Base-by-base conservation (phyloP, 345 rosid genomes). In the Dipteronia dyeriana region DNA sequence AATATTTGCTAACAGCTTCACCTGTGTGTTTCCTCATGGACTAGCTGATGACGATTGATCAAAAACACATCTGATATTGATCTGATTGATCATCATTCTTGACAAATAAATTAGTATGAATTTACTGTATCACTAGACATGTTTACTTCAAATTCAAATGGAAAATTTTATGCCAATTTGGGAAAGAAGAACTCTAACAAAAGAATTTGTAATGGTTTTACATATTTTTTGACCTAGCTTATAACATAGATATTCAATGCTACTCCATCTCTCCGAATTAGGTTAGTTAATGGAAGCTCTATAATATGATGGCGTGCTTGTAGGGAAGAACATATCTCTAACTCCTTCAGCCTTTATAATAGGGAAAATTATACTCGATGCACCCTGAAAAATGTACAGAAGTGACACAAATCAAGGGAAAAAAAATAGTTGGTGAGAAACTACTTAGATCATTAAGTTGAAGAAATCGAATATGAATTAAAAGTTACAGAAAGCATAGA, bases 291-390 rank as follows among this genome's bases (percentile, higher is more conserved):
- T 0, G 38, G 38, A 34, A 14, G 76, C 16, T 73, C 34, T 59
- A 39, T 73, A 41, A 20, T 59, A 73, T 16, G 56, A 22, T 6
- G 67, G 76, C 14, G 57, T n/a, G 3, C 65, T 51, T 0, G 45
- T 53, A 2, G 66, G 75, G 34, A 72, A 72, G 66, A 72, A 72
- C 75, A 72, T 72, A 3, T 72, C 66, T 59, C 66, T 57, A 2
- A 72, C 23, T 72, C 75, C 75, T 72, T 72, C 75, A n/a, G 75
- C 75, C 45, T 72, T 72, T 38, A 72, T 20, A 12, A 72, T 72
- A 5, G 75, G 75, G 53, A 72, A 57, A 57, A 72, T 38, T 38
- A 71, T 71, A 17, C 63, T 20, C 17, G 74, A 71, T 29, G 74
- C 74, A 0, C 29, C 66, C 75, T 72, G 66, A n/a, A 57, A 13